Conservation (phyloP, 1,139 yeast genomes). For the Scheffersomyces lignicola region DNA sequence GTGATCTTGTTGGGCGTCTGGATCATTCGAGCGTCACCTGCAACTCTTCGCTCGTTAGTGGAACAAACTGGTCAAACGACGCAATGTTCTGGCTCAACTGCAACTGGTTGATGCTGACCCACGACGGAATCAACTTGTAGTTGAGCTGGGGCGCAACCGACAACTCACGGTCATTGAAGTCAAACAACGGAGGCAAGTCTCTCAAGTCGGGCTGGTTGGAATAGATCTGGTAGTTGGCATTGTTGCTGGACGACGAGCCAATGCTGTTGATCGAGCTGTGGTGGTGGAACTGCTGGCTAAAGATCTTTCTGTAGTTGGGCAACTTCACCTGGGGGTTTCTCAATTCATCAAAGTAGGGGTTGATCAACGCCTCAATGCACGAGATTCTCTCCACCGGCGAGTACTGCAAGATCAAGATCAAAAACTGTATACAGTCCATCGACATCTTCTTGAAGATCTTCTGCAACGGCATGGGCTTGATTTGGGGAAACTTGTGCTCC, state of each 20-base stretch:
- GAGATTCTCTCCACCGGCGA: conserved; percentile 72
- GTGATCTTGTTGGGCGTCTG: not conserved
- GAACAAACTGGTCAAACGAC: conserved; percentile 32
- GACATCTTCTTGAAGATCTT: conserved; percentile 75
- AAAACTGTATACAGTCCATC: conserved; percentile 63
- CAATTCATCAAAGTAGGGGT: conserved; percentile 77
- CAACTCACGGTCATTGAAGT: conserved; percentile 51
- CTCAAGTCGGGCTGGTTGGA: conserved; percentile 43
- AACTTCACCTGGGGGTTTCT: conserved; percentile 53
- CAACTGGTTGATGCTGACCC: conserved; percentile 32
- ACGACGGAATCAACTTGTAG: conserved; percentile 36
- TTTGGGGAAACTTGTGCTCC: conserved; percentile 97
- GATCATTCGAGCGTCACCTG: conserved; percentile 36
- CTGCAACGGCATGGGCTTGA: conserved; percentile 85
- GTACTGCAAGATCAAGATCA: conserved; percentile 64
- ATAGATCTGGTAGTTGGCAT: conserved; percentile 40
- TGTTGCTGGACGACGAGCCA: conserved; percentile 13
- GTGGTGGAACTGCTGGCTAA: conserved; percentile 37
- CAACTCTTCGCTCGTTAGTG: conserved; percentile 35
- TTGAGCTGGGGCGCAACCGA: conserved; percentile 39
- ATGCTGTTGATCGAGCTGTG: conserved; percentile 10
- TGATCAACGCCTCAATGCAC: conserved; percentile 67
- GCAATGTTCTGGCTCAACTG: conserved; percentile 24
- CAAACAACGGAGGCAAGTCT: conserved; percentile 48
- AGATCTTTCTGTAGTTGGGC: conserved; percentile 53